Evolutionary conservation across 345 rosid species (phyloP), one percentile per base, ranked within the genome.

Genomic region (Brassica incana): DNA sequence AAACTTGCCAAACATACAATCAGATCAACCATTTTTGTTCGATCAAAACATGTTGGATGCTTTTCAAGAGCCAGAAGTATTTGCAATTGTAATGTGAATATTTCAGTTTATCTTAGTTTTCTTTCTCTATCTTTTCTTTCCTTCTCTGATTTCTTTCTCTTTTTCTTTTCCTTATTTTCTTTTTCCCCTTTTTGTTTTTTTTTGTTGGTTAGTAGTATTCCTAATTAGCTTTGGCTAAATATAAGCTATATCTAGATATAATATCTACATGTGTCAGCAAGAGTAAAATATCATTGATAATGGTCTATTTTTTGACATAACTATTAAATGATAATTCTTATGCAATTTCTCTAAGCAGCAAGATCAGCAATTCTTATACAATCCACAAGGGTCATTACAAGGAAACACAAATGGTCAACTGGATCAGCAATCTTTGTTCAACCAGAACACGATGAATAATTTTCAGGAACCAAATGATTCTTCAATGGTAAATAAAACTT

Each of bases 401-500:
- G 52, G 4, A 33, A 60, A 25, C 38, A 2, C 67, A 15, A n/a
- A 25, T 9, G 12, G 2, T 7, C 64, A 69, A 18, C 3, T 15
- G 12, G 58, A 71, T 36, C 76, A 64, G 35, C 43, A 64, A 15
- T 6, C 1, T 64, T 10, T 54, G 6, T 2, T 9, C 33, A 36
- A 52, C 14, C 33, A 48, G 59, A 76, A 36, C 32, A 7, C 5
- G 9, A 8, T 30, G 58, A 30, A 30, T 76, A n/a, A 7, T 69
- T 43, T 61, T 14, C 62, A 69, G 71, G 62, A 43, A 5, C 69
- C 62, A 43, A 45, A 40, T 67, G 5, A 5, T 45, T 40, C 68
- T 43, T 20, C 50, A 76, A 68, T 60, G 74, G 80, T 76, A 76
- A 40, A 3, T 2, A 27, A 16, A 58, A 23, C 1, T 6, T 32